Evolutionary conservation across 768 basidiomycete species (phyloP), one percentile per base, ranked within the genome.

Genomic region (Agrocybe pediades): DNA sequence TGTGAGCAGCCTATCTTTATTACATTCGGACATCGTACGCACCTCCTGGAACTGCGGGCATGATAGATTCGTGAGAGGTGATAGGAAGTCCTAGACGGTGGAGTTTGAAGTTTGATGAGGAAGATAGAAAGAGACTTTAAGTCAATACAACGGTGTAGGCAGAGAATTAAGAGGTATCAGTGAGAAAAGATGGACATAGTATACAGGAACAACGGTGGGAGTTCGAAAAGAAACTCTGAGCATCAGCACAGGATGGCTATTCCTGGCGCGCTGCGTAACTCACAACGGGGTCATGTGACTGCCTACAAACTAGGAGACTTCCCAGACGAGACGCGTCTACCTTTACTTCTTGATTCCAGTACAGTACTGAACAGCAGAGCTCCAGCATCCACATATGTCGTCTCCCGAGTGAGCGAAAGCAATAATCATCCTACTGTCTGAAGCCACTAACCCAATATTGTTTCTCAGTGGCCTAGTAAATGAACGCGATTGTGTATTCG

Each of bases 31-130:
- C 27, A 27, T 7, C 39, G 20, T 17, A 9, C 40, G 13, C 42
- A 58, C 61, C 63, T 57, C 64, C 62, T 45, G 59, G 56, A 55
- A 60, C 46, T 44, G 64, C 56, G 40, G 62, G 47, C 60, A 60
- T 60, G 20, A 36, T 33, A 23, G 30, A n/a, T n/a, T n/a, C n/a
- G n/a, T n/a, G n/a, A n/a, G n/a, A n/a, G n/a, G n/a, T n/a, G n/a
- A n/a, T n/a, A n/a, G n/a, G n/a, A n/a, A n/a, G n/a, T n/a, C n/a
- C n/a, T n/a, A n/a, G n/a, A n/a, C n/a, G n/a, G n/a, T n/a, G n/a
- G n/a, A n/a, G n/a, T n/a, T n/a, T n/a, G n/a, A n/a, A n/a, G n/a
- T n/a, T n/a, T n/a, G n/a, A n/a, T 8, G 19, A 2, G 23, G 13
- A 33, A 39, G 20, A 25, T n/a, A 17, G 6, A 17, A 8, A 40